These are phyloP conservation scores for Neurospora sp. DNA, from an alignment of 495 filamentous ascomycete species.

Conservation along the genomic window DNA sequence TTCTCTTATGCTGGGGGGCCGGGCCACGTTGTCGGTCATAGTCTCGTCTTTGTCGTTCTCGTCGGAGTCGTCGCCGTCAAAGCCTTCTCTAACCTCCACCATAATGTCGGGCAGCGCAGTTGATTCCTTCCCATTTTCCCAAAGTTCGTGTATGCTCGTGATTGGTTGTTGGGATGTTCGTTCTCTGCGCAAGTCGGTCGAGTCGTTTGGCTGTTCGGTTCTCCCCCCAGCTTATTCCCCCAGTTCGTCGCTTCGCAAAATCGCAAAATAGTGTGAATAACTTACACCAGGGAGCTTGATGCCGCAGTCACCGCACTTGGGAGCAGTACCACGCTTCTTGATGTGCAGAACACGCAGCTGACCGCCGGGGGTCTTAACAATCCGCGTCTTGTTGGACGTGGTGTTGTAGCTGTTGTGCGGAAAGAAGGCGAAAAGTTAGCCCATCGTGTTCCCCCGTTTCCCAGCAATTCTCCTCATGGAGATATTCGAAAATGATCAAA, in stretches of 20 bases:
- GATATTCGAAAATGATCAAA: constrained; percentile 4
- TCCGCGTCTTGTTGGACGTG: constrained; percentile 88
- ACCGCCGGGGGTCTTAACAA: constrained; percentile 94
- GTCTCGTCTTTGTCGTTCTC: constrained; percentile 2
- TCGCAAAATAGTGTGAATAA: constrained; percentile 17
- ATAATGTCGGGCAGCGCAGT: not conserved
- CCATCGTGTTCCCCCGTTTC: constrained; percentile 1
- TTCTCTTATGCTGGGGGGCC: not conserved
- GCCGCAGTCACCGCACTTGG: constrained; percentile 98
- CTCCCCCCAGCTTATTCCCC: not conserved
- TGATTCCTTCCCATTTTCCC: not conserved
- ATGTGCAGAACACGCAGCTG: constrained; percentile 91
- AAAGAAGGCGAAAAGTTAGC: constrained; percentile 10
- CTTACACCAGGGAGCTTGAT: constrained; percentile 90
- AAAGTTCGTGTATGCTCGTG: not conserved
- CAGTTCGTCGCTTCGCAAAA: not conserved
- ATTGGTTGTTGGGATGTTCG: not conserved
- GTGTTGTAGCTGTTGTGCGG: constrained; percentile 74
- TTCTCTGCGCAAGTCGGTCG: not conserved
- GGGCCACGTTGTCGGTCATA: not conserved
- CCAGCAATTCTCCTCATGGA: constrained; percentile 4
- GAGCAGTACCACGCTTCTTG: constrained; percentile 94
- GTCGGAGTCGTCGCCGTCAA: not conserved
- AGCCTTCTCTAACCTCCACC: not conserved
- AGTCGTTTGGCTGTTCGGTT: not conserved